Evolutionary conservation across 176 grass and related monocot genomes (phyloP), one percentile per base, ranked within the genome.

Genomic region (Cocos nucifera): DNA sequence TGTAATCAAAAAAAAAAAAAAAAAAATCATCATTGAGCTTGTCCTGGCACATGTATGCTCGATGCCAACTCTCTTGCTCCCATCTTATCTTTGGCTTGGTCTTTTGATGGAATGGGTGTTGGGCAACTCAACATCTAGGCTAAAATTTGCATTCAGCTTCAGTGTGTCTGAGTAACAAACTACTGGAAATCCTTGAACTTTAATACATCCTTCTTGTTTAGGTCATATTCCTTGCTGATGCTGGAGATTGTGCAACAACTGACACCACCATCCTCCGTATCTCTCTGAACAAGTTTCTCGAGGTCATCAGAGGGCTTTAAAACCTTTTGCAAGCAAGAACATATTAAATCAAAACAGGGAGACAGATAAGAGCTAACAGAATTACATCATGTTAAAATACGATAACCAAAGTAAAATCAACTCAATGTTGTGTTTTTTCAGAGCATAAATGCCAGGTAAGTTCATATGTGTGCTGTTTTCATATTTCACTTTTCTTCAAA

Each of bases 121-220:
- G 9, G 35, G 6, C 35, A 44, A 44, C 35, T 14, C 8, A 44
- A 44, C 8, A 44, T 56, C 26, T 18, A 56, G 53, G 64, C 28
- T 54, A 50, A 54, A 24, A 29, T 6, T 16, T 18, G 17, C 17
- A 2, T 10, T 55, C 54, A 22, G 5, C 19, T 18, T 5, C 22
- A 56, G 18, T 17, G 53, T 27, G 35, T 17, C 27, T 54, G 61
- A 29, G 61, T 56, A 55, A 54, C 30, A 60, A 67, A 6, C 71
- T 79, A 95, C 44, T 71, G 86, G 32, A 79, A 57, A 66, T 87
- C 72, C 48, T 67, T 89, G 57, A 89, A 90, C 74, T 95, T 95
- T 25, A 86, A 17, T 48, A 95, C 76, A 60, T 86, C 90, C 14
- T 86, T 78, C 74, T 79, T 90, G 49, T 95, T 80, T 50, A 95